phyloP scores from a whole-genome alignment of 768 basidiomycete species.

The Boletellus sp. region DNA sequence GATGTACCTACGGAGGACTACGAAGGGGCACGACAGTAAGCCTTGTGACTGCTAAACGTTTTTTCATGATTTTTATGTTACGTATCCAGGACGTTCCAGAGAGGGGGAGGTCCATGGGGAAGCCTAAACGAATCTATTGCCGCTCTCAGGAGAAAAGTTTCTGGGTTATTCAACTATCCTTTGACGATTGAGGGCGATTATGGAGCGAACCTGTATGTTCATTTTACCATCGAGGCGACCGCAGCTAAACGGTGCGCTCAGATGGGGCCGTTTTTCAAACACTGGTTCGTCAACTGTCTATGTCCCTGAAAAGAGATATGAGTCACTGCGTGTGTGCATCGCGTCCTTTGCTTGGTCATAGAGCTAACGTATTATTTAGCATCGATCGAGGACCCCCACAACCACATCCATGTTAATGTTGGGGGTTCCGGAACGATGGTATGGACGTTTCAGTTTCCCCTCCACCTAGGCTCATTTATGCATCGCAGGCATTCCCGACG shows the following conservation, averaged over 20 bases:
- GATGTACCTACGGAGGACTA: constrained; percentile 12
- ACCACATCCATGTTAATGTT: constrained; percentile 15
- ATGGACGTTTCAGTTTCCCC: neutral
- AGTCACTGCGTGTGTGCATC: no score
- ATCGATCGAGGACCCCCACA: constrained; percentile 19
- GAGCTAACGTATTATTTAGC: constrained; percentile 5
- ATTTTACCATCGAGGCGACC: neutral
- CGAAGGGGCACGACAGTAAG: constrained; percentile 11
- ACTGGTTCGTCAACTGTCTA: no score
- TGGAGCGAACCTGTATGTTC: constrained; percentile 16
- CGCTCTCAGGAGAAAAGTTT: constrained; percentile 15
- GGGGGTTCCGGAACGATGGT: constrained; percentile 21
- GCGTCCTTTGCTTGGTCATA: no score
- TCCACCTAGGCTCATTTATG: neutral
- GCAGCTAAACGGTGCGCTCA: no score
- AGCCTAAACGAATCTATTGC: no score
- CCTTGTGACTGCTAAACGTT: no score
- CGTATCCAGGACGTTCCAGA: constrained; percentile 1
- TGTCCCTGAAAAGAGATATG: no score
- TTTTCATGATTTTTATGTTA: neutral
- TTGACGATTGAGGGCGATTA: constrained; percentile 11
- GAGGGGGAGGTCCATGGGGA: no score
- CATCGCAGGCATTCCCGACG: constrained; percentile 9
- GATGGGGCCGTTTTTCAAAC: no score
- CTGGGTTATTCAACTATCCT: constrained; percentile 14